Percentiles rank a stretch among this genome's conserved stretches.
Evolutionary conservation across 805 yeast species (phyloP).

Genomic region (Metschnikowia reukaufii): DNA sequence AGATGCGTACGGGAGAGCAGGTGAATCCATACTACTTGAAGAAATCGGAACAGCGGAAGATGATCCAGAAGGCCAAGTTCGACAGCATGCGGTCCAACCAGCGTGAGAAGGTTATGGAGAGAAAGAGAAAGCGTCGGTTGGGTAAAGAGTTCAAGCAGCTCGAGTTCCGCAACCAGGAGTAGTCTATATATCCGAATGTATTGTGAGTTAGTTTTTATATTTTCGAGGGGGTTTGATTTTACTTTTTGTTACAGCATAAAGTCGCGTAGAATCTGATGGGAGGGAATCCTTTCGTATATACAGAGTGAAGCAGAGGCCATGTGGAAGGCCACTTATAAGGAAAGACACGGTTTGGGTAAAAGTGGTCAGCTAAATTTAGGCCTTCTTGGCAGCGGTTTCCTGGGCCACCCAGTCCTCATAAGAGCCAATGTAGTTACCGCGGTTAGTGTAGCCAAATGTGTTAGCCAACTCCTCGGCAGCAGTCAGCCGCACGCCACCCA

Average conservation of each 20-base stretch:
- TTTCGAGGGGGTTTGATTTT: neutral
- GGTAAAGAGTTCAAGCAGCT: constrained; percentile 72
- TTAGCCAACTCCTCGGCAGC: constrained; percentile 90
- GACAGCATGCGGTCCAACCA: constrained; percentile 70
- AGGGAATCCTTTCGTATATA: neutral
- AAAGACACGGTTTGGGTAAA: neutral
- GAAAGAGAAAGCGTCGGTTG: constrained; percentile 81
- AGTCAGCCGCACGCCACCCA: constrained; percentile 87
- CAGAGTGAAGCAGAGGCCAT: neutral
- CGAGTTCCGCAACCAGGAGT: constrained; percentile 30
- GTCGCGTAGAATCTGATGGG: neutral
- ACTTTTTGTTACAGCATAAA: constrained; percentile 1
- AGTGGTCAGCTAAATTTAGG: neutral
- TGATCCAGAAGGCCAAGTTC: constrained; percentile 75
- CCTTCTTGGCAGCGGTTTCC: constrained; percentile 26
- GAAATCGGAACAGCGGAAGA: constrained; percentile 67
- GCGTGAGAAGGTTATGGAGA: constrained; percentile 79
- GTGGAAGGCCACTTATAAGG: neutral
- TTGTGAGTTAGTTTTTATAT: neutral
- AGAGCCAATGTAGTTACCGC: constrained; percentile 87
- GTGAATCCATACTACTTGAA: constrained; percentile 58
- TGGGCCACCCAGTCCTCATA: constrained; percentile 75
- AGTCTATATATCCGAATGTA: neutral
- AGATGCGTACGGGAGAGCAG: constrained; percentile 49
- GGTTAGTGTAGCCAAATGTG: constrained; percentile 80